Evolutionary conservation across 768 basidiomycete genomes (phyloP).

Genomic region (Cystofilobasidium macerans): DNA sequence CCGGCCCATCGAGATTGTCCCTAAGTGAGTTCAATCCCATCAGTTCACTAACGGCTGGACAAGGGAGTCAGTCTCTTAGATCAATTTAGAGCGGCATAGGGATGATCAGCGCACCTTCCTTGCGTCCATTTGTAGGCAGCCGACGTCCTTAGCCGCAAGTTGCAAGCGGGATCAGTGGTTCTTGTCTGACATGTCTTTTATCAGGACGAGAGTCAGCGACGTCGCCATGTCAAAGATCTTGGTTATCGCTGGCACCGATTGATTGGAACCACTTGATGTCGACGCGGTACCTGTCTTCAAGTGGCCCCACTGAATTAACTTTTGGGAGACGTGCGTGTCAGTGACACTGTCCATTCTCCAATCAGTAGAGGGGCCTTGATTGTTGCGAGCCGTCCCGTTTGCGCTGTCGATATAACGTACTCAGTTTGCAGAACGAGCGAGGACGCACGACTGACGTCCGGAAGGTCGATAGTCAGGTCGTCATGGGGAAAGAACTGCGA

Average conservation of each 20-base stretch:
- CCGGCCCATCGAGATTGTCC: not conserved
- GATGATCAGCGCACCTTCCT: not conserved
- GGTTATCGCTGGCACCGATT: not conserved
- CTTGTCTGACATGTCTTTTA: not conserved
- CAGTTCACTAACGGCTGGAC: not conserved
- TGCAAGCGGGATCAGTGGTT: not conserved
- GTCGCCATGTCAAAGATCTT: not conserved
- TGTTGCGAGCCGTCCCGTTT: not conserved
- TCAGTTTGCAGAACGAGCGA: not conserved
- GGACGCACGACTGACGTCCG: not conserved
- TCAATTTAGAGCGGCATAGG: not conserved
- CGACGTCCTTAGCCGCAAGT: not conserved
- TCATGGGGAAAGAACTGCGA: not conserved
- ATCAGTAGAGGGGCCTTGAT: too few relatives aligned
- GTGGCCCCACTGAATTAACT: not conserved
- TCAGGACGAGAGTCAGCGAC: not conserved
- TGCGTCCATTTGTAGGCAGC: not conserved
- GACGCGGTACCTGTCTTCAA: not conserved
- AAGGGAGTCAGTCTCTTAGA: not conserved
- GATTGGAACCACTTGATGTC: not conserved
- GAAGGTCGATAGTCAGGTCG: not conserved
- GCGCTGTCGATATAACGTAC: not conserved
- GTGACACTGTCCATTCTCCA: not conserved
- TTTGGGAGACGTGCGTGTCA: not conserved
- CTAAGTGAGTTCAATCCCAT: not conserved